Evolutionary conservation across 768 basidiomycete species (phyloP).

Genomic region (Neoboletus magnificus): DNA sequence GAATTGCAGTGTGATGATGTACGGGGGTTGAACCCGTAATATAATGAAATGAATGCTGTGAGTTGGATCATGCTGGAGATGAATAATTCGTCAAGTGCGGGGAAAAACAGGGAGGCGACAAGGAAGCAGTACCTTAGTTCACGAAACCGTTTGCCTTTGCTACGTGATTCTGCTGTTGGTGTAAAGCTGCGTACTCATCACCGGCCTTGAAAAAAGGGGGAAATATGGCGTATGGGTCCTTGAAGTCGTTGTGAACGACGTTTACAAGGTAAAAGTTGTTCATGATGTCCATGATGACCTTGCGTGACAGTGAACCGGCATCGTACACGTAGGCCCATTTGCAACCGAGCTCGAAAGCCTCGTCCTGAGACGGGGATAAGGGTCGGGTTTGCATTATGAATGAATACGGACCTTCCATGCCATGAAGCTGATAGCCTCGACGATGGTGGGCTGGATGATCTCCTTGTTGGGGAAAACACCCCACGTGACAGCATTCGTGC

Average conservation of each 20-base stretch:
- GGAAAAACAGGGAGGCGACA: background rate
- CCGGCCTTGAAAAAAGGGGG: slow-evolving; percentile 79
- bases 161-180: slow-evolving; percentile 28
- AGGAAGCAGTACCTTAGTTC: slow-evolving; percentile 16
- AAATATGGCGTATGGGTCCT: slow-evolving; percentile 80
- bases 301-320: slow-evolving; percentile 65
- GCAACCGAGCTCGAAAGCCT: slow-evolving; percentile 87
- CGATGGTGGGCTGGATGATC: slow-evolving; percentile 93
- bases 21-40: slow-evolving; percentile 88
- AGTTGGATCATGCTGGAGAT: slow-evolving; percentile 27
- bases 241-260: slow-evolving; percentile 96
- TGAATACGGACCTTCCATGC: slow-evolving; percentile 79
- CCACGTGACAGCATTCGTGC: slow-evolving; percentile 99
- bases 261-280: slow-evolving; percentile 84
- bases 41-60: slow-evolving; percentile 32
- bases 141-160: slow-evolving; percentile 39
- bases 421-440: slow-evolving; percentile 97
- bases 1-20: slow-evolving; percentile 33
- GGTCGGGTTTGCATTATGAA: background rate
- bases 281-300: slow-evolving; percentile 77
- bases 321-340: slow-evolving; percentile 93
- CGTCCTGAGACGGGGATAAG: slow-evolving; percentile 55
- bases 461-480: slow-evolving; percentile 98
- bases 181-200: slow-evolving; percentile 49
- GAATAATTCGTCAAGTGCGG: slow-evolving; percentile 1